Base-by-base conservation (phyloP, 1,284 basidiomycete species). In the Ustilago xerochloae region DNA sequence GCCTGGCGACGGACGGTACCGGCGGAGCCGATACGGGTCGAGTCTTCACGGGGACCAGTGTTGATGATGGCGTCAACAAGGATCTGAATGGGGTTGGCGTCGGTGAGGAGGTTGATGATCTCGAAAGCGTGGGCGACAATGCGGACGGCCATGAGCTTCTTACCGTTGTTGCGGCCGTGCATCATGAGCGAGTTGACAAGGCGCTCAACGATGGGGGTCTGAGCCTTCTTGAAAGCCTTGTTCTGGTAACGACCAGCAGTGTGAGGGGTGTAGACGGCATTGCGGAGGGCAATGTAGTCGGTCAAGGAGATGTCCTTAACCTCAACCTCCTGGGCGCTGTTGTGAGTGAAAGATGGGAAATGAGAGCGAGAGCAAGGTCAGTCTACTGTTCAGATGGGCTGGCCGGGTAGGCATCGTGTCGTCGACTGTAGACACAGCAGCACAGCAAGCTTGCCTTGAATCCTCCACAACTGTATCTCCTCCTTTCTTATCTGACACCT, bases 81-180 rank as follows among this genome's bases (percentile, higher is more conserved):
- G 65, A 94, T 93, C 89, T 99, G 97, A 86, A 99, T 94, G 78
- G 97, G 97, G 90, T 99, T 99, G 88, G 96, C 94, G 90, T 99
- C 97, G 83, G 94, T 94, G 87, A 99, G 93, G 85, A 99, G 93
- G 90, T 99, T 92, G 87, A 99, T 97, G 87, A 99, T 97, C 89
- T 99, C 97, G 86, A 99, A 99, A 60, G 97, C 93, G 88, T 99
- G 97, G 74, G 94, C 93, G 83, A 99, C 97, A 84, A 99, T 99
- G 87, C 97, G 94, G 87, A 99, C 93, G 83, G 97, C 92, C 88
- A 99, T 89, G 86, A 98, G 91, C 89, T 99, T 99, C 90, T 99
- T 99, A 86, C 97, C 97, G 89, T 97, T 99, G 92, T 99, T 99
- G 87, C 97, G 94, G 80, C 97, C 97, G 89, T 99, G 97, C 96